Conservation (phyloP, 1,284 basidiomycete species). For the Boletus holoroseus region DNA sequence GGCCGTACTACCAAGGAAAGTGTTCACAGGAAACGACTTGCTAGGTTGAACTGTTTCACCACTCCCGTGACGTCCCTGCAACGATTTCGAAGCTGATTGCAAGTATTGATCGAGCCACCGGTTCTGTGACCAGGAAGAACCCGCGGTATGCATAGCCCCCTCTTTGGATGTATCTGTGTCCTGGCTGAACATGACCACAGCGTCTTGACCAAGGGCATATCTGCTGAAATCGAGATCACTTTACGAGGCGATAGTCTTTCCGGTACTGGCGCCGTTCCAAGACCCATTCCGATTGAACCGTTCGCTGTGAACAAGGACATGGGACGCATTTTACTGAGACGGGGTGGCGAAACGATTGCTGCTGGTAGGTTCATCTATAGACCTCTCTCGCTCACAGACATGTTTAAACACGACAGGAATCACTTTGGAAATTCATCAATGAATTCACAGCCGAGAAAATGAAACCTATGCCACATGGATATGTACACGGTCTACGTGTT, state of each 20-base stretch:
- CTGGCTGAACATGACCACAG: conserved; percentile 37
- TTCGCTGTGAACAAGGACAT: conserved; percentile 93
- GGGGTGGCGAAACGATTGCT: conserved; percentile 91
- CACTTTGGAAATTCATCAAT: conserved; percentile 39
- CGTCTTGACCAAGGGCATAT: conserved; percentile 76
- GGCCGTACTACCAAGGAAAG: neutral
- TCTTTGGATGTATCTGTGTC: neutral
- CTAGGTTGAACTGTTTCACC: conserved; percentile 90
- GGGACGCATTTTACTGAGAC: conserved; percentile 84
- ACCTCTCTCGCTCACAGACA: neutral
- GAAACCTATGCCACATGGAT: conserved; percentile 1
- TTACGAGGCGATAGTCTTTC: conserved; percentile 56
- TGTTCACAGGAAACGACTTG: conserved; percentile 2
- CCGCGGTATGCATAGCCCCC: conserved; percentile 55
- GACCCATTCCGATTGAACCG: conserved; percentile 79
- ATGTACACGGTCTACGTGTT: conserved; percentile 17
- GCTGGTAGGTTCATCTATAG: conserved; percentile 56
- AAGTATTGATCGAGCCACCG: conserved; percentile 74
- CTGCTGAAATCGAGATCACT: conserved; percentile 82
- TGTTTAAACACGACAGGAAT: conserved; percentile 34
- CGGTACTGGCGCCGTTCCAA: conserved; percentile 41
- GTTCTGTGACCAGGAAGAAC: conserved; percentile 69
- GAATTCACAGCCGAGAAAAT: conserved; percentile 8
- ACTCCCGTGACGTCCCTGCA: conserved; percentile 88
- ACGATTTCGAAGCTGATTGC: conserved; percentile 77